phyloP scores from a whole-genome alignment of 352 stramenopile genomes.

The Pythium sp. region DNA sequence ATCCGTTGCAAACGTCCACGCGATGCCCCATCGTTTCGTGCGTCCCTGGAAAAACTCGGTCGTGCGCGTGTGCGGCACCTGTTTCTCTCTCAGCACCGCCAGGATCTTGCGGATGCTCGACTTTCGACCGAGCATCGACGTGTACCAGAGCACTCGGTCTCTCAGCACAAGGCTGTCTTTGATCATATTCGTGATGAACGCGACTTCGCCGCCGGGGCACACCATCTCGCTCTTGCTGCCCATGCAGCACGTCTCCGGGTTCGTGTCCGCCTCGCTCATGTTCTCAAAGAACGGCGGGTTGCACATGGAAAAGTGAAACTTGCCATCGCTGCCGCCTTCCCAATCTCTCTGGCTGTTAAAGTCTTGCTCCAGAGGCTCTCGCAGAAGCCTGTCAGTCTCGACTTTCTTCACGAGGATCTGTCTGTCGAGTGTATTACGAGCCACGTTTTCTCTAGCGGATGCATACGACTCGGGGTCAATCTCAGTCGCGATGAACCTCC shows the following conservation, averaged over 20 bases:
- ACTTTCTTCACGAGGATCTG: conserved; percentile 57
- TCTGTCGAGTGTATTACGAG: conserved; percentile 77
- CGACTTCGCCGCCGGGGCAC: conserved; percentile 90
- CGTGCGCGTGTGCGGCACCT: conserved; percentile 74
- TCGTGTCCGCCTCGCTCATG: conserved; percentile 72
- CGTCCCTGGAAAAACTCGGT: conserved; percentile 95
- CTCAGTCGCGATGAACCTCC: conserved; percentile 93
- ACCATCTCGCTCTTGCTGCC: conserved; percentile 82
- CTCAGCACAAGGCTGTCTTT: conserved; percentile 82
- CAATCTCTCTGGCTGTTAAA: background rate
- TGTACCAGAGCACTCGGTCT: conserved; percentile 90
- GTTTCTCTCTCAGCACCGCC: conserved; percentile 66
- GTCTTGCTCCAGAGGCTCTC: conserved; percentile 42
- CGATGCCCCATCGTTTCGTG: conserved; percentile 92
- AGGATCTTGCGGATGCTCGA: conserved; percentile 89
- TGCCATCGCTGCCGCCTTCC: background rate
- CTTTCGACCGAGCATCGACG: conserved; percentile 93
- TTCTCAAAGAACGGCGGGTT: conserved; percentile 96
- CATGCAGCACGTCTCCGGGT: conserved; percentile 71
- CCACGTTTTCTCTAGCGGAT: conserved; percentile 86
- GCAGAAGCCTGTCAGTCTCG: conserved; percentile 38
- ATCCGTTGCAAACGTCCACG: conserved; percentile 82
- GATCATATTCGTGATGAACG: conserved; percentile 93
- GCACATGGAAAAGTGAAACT: conserved; percentile 94
- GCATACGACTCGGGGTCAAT: conserved; percentile 87